Percentiles rank a stretch among this genome's conserved stretches.
Evolutionary conservation across 495 filamentous ascomycete genomes (phyloP).

Genomic region (Parmelia sp.): DNA sequence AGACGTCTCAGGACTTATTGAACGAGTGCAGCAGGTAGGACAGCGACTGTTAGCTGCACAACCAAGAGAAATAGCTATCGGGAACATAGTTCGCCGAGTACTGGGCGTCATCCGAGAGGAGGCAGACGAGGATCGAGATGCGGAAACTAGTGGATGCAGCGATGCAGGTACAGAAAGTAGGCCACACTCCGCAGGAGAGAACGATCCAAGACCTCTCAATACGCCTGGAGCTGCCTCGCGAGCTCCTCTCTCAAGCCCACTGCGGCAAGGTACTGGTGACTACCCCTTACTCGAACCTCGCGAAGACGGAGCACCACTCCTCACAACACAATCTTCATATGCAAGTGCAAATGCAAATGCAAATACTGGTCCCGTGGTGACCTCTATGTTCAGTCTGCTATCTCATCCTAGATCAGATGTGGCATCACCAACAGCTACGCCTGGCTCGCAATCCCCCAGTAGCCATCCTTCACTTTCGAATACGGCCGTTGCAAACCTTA

Average conservation of each 20-base stretch:
- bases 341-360: constrained; percentile 46
- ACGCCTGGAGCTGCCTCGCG: constrained; percentile 27
- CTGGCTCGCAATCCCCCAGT: constrained; percentile 38
- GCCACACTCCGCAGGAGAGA: constrained; percentile 39
- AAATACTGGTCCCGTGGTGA: constrained; percentile 36
- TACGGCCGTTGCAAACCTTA: constrained; percentile 17
- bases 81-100: constrained; percentile 86
- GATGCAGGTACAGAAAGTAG: constrained; percentile 45
- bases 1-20: constrained; percentile 70
- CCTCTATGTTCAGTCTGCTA: constrained; percentile 82
- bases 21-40: constrained; percentile 69
- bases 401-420: constrained; percentile 46
- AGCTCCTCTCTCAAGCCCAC: constrained; percentile 39
- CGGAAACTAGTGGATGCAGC: constrained; percentile 49
- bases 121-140: constrained; percentile 70
- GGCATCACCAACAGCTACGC: constrained; percentile 40
- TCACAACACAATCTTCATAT: constrained; percentile 49
- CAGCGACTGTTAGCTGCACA: constrained; percentile 69
- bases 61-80: constrained; percentile 82
- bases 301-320: constrained; percentile 30
- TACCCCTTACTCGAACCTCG: not conserved
- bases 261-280: constrained; percentile 32
- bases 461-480: constrained; percentile 26
- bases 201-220: constrained; percentile 36
- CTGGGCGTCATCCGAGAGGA: constrained; percentile 89